These are phyloP conservation scores for Clausena lansium DNA, from an alignment of 345 rosid species.

Conservation along the genomic window DNA sequence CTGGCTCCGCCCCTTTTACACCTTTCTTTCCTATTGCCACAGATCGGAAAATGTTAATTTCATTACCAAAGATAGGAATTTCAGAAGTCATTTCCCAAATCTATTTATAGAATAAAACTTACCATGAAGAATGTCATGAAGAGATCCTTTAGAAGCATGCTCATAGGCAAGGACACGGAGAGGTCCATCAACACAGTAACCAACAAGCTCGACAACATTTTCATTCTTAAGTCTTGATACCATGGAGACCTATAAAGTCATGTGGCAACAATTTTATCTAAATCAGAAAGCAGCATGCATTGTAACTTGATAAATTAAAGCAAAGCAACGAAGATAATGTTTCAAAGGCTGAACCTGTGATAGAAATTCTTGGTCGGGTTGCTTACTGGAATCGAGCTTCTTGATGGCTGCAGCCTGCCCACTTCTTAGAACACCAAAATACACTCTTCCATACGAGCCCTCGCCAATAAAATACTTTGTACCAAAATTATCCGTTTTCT, in stretches of 20 bases:
- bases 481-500: conserved; percentile 63
- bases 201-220: conserved; percentile 75
- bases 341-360: conserved; percentile 58
- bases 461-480: conserved; percentile 73
- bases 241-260: conserved; percentile 69
- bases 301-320: neutral
- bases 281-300: neutral
- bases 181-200: conserved; percentile 78
- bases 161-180: conserved; percentile 85
- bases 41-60: conserved; percentile 3
- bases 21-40: conserved; percentile 68
- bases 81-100: neutral
- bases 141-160: conserved; percentile 91
- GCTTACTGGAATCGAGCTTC: conserved; percentile 88
- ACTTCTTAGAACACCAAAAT: conserved; percentile 62
- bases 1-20: conserved; percentile 79
- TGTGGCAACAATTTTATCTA: neutral
- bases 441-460: conserved; percentile 92
- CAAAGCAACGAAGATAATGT: conserved; percentile 17
- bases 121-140: conserved; percentile 92
- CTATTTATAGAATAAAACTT: conserved; percentile 7
- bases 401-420: conserved; percentile 76
- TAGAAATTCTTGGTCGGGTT: conserved; percentile 82
- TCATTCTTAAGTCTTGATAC: conserved; percentile 86
- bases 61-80: neutral